phyloP scores from a whole-genome alignment of 345 rosid genomes.

The Arabis hirsuta region DNA sequence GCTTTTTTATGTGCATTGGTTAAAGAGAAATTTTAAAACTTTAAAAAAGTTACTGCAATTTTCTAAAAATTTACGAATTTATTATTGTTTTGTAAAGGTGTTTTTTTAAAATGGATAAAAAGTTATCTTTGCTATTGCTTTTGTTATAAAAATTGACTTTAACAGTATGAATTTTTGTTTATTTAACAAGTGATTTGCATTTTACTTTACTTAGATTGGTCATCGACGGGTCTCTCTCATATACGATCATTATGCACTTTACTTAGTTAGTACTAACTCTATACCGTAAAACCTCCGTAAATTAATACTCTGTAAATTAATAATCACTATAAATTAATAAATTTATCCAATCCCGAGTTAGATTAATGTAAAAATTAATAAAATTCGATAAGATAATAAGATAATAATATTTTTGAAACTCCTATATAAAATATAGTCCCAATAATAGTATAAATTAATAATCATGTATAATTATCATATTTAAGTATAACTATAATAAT shows the following conservation, averaged over 20 bases:
- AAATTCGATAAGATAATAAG: no score
- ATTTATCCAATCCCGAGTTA: no score
- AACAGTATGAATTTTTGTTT: constrained; percentile 26
- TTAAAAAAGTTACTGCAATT: constrained; percentile 32
- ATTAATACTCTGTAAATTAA: no score
- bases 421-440: no score
- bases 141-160: constrained; percentile 39
- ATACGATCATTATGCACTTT: constrained; percentile 7
- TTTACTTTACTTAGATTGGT: constrained; percentile 38
- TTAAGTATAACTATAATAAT: no score
- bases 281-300: no score
- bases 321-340: no score
- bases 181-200: constrained; percentile 32
- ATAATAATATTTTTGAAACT: no score
- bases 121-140: constrained; percentile 37
- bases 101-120: constrained; percentile 38
- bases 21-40: constrained; percentile 32
- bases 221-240: constrained; percentile 37
- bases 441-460: no score
- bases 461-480: no score
- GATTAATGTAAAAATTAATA: no score
- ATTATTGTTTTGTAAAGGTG: not conserved
- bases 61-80: not conserved
- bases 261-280: no score
- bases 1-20: constrained; percentile 26